Conservation (phyloP, 106 monocot genomes). For the Chionographis japonica region DNA sequence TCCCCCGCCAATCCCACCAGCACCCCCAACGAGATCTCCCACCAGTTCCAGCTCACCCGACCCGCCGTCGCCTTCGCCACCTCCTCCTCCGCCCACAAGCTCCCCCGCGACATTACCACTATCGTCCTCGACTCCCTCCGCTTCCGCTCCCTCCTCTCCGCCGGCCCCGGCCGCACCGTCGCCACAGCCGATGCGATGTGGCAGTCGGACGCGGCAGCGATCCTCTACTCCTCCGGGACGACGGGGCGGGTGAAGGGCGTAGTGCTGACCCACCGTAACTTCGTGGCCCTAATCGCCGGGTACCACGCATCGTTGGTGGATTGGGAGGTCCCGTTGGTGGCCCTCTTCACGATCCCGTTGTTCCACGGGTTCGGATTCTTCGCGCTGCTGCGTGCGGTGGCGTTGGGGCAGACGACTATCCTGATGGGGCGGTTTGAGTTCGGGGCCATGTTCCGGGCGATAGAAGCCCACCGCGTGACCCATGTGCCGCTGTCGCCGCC, state of each 20-base stretch:
- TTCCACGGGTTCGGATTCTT: not conserved
- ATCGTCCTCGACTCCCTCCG: conserved; percentile 32
- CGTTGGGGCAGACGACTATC: too few relatives aligned
- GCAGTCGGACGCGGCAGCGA: conserved; percentile 40
- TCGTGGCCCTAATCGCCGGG: conserved; percentile 15
- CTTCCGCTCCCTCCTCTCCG: conserved; percentile 12
- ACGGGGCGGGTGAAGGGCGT: conserved; percentile 37
- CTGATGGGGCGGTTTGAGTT: too few relatives aligned
- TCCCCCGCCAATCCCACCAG: conserved; percentile 31
- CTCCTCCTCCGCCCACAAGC: conserved; percentile 10
- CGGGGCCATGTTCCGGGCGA: not conserved
- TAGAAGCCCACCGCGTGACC: not conserved
- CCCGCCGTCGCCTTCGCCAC: conserved; percentile 18
- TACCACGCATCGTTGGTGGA: not conserved
- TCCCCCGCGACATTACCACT: conserved; percentile 16
- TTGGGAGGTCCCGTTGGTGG: not conserved
- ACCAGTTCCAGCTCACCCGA: conserved; percentile 8
- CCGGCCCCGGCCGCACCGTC: not conserved
- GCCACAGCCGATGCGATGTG: not conserved
- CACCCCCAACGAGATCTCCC: conserved; percentile 25
- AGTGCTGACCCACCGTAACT: conserved; percentile 26
- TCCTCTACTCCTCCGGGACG: conserved; percentile 50
- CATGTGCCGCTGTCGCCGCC: conserved; percentile 8
- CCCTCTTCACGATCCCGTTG: not conserved
- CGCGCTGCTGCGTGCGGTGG: not conserved